Evolutionary conservation across 2,329 filamentous ascomycete species (phyloP), one percentile per base, ranked within the genome.

Genomic region (Alternaria sp.): DNA sequence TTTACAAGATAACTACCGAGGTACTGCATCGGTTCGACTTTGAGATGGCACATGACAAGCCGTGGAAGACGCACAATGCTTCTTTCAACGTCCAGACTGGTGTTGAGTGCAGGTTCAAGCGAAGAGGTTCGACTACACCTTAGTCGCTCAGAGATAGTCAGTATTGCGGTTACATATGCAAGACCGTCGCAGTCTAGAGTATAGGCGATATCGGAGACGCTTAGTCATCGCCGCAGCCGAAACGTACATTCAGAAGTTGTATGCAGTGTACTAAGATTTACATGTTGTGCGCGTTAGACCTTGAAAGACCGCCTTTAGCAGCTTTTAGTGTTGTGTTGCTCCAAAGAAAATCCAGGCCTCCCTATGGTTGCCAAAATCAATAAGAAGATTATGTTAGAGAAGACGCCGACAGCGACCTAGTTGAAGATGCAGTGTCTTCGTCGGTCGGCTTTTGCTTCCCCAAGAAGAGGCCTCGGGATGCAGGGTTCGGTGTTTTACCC

Each of bases 31-130:
- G 43, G 2, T 75, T 73, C 15, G 47, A 26, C 1, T 59, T 71
- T 25, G 54, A 66, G 17, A 68, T 74, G 63, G 65, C 69, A 3
- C 67, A 73, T n/a, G 60, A 73, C n/a, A 49, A 59, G 12, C 61
- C 62, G 6, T 75, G 67, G 69, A 71, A 67, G 10, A 70, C 66
- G 6, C 64, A 63, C 9, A 73, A 71, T 54, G 60, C 67, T 9
- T 59, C 61, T 19, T 73, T 72, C 55, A 68, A 71, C 21, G 51
- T 68, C 17, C 70, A 73, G 57, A 67, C 57, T 13, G 69, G 64
- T 12, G 61, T 71, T 8, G 65, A 57, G 21, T 68, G 68, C 28
- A 59, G 51, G 17, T 63, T 66, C 43, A 51, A 50, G 11, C 55
- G 55, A 23, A 61, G 64, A 21, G 21, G 40, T 9, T n/a, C 40